phyloP scores from a whole-genome alignment of 805 yeast species.

The Cyberlindnera meyerae region DNA sequence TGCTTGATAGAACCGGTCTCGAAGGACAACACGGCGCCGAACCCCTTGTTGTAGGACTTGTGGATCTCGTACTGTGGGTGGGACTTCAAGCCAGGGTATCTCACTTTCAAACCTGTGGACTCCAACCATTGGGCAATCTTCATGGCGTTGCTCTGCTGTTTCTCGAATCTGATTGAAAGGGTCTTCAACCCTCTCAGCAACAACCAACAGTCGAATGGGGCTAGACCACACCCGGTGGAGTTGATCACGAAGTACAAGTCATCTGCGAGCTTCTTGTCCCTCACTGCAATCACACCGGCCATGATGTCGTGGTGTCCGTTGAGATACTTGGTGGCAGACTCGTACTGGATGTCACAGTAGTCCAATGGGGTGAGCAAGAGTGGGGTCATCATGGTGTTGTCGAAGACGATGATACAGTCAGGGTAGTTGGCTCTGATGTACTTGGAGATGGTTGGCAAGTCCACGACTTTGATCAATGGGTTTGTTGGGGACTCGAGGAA shows the following conservation, averaged over 20 bases:
- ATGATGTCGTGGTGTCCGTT: conserved; percentile 95
- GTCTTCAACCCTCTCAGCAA: conserved; percentile 86
- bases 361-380: conserved; percentile 78
- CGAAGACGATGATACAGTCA: conserved; percentile 71
- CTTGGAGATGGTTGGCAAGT: conserved; percentile 60
- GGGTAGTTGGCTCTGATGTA: conserved; percentile 67
- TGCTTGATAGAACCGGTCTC: conserved; percentile 74
- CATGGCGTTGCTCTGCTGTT: conserved; percentile 79
- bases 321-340: conserved; percentile 87
- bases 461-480: conserved; percentile 85
- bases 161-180: conserved; percentile 76
- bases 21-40: conserved; percentile 84
- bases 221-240: conserved; percentile 85
- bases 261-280: conserved; percentile 59
- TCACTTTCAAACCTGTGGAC: conserved; percentile 55
- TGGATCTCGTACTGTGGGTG: conserved; percentile 84
- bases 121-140: conserved; percentile 72
- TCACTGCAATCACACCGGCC: conserved; percentile 88
- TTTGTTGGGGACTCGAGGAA: conserved; percentile 91
- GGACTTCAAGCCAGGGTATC: conserved; percentile 78
- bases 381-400: conserved; percentile 97
- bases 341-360: conserved; percentile 86
- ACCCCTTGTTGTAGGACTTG: conserved; percentile 69
- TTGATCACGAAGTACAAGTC: conserved; percentile 72
- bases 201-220: conserved; percentile 93